Conservation (phyloP, 805 yeast species). For the Candida ovalis region DNA sequence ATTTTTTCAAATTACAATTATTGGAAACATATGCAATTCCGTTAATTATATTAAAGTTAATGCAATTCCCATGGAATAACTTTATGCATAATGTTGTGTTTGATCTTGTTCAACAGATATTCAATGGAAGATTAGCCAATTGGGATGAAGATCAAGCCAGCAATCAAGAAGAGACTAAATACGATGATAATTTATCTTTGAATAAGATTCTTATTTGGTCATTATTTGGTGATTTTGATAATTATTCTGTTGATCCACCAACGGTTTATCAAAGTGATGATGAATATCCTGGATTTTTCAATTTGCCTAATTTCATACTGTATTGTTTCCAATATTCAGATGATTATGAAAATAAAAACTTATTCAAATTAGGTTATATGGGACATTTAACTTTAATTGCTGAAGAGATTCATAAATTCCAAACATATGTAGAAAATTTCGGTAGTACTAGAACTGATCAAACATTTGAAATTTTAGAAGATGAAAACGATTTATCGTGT, state of each 20-base stretch:
- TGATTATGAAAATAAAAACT: slow-evolving; percentile 30
- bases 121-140: slow-evolving; percentile 58
- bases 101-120: slow-evolving; percentile 89
- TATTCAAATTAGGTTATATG: slow-evolving; percentile 55
- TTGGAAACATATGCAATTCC: slow-evolving; percentile 66
- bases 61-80: slow-evolving; percentile 92
- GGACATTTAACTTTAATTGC: slow-evolving; percentile 78
- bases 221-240: slow-evolving; percentile 29
- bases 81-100: slow-evolving; percentile 95
- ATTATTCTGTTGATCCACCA: slow-evolving; percentile 16
- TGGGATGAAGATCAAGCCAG: slow-evolving; percentile 35
- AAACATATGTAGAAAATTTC: slow-evolving; percentile 32
- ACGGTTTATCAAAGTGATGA: slow-evolving; percentile 7
- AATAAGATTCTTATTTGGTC: slow-evolving; percentile 35
- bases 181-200: slow-evolving; percentile 31
- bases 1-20: slow-evolving; percentile 73
- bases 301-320: slow-evolving; percentile 28
- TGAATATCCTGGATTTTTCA: slow-evolving; percentile 30
- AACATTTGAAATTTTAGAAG: slow-evolving; percentile 27
- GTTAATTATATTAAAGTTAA: slow-evolving; percentile 62
- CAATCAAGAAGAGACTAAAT: slow-evolving; percentile 31
- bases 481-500: slow-evolving; percentile 23
- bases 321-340: slow-evolving; percentile 28
- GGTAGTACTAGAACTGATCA: slow-evolving; percentile 32
- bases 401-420: slow-evolving; percentile 56